Evolutionary conservation across 1,284 basidiomycete species (phyloP).

Genomic region (Caloboletus inedulis): DNA sequence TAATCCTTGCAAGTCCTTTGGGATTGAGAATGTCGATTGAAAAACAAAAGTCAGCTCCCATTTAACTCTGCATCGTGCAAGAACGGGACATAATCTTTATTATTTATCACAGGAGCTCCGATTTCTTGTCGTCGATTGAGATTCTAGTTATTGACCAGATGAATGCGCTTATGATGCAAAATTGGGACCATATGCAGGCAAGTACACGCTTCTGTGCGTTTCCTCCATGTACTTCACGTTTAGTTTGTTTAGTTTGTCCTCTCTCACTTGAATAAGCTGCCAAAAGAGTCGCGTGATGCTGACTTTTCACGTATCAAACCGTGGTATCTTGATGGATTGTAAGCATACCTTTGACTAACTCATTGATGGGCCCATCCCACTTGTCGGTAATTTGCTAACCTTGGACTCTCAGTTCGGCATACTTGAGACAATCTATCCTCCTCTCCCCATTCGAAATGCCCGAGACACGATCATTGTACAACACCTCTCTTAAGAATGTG

Average conservation of each 20-base stretch:
- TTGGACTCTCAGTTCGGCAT: conserved; percentile 53
- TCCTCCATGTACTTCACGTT: conserved; percentile 1
- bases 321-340: conserved; percentile 96
- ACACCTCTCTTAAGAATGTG: conserved; percentile 73
- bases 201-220: background rate
- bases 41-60: conserved; percentile 74
- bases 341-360: conserved; percentile 30
- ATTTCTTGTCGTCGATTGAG: conserved; percentile 94
- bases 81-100: background rate
- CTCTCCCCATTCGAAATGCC: conserved; percentile 90
- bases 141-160: conserved; percentile 91
- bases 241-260: conserved; percentile 69
- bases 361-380: background rate
- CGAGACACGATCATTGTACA: conserved; percentile 81
- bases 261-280: conserved; percentile 81
- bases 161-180: conserved; percentile 96
- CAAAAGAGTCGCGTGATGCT: conserved; percentile 88
- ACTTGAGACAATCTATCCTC: conserved; percentile 86
- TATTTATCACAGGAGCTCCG: conserved; percentile 58
- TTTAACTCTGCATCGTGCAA: background rate
- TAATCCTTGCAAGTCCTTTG: conserved; percentile 91
- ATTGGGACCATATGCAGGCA: conserved; percentile 97
- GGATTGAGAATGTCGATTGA: conserved; percentile 91
- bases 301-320: conserved; percentile 97
- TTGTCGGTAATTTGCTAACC: background rate